Conservation (phyloP, 129 eudicot species). For the Glebionis coronaria region DNA sequence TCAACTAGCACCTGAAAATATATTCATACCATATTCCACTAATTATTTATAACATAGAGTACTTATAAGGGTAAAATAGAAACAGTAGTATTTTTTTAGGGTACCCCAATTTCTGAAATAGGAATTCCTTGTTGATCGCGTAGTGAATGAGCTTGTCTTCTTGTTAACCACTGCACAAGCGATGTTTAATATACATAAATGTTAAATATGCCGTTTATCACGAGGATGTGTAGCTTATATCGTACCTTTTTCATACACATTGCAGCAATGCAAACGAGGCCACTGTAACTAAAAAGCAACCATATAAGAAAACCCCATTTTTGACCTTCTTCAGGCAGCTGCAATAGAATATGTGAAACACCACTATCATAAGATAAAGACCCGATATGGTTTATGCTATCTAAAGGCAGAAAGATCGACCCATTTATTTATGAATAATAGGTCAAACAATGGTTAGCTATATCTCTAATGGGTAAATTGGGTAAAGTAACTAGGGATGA, state of each 20-base stretch:
- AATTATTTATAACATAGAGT: neutral
- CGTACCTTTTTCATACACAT: slow-evolving; percentile 72
- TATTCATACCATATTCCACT: too few species aligned
- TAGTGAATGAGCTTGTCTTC: slow-evolving; percentile 79
- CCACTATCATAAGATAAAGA: neutral
- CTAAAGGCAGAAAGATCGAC: neutral
- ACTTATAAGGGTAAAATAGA: neutral
- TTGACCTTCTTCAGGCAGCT: slow-evolving; percentile 99
- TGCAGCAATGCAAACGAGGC: slow-evolving; percentile 78
- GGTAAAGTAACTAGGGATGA: too few species aligned
- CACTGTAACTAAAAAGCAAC: slow-evolving; percentile 95
- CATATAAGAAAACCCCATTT: slow-evolving; percentile 98
- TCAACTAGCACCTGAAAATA: slow-evolving; percentile 67
- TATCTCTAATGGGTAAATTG: slow-evolving; percentile 4
- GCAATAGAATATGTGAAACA: slow-evolving; percentile 26
- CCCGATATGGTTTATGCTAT: too few species aligned
- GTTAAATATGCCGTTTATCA: neutral
- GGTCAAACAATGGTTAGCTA: neutral
- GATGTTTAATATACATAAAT: neutral
- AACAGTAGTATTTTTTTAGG: neutral
- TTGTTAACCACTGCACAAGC: slow-evolving; percentile 71
- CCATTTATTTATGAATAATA: neutral
- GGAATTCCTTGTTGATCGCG: slow-evolving; percentile 99
- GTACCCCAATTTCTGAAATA: slow-evolving; percentile 87
- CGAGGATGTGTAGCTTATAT: neutral